Conservation (phyloP, 108 stramenopile species). For the Fragilaria crotonensis region DNA sequence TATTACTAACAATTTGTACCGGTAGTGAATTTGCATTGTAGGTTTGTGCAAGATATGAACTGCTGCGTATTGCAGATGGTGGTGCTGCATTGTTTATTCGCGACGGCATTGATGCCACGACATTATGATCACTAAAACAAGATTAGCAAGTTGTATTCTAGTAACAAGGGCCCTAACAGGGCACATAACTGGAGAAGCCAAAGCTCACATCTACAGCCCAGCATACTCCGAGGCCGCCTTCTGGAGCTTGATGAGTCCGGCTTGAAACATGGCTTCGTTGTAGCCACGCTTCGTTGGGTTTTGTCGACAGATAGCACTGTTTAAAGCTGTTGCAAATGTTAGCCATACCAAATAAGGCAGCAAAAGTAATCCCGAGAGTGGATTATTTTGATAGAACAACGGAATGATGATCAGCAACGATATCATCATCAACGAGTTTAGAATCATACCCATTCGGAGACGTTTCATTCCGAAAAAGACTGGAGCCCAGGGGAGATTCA, state of each 20-base stretch:
- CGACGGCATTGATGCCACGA: too few relatives aligned
- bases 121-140: too few relatives aligned
- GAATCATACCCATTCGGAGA: constrained; percentile 29
- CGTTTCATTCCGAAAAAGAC: constrained; percentile 48
- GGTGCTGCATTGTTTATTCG: too few relatives aligned
- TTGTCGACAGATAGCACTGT: constrained; percentile 35
- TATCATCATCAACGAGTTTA: constrained; percentile 32
- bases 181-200: too few relatives aligned
- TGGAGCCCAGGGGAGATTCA: constrained; percentile 63
- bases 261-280: constrained; percentile 53
- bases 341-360: constrained; percentile 58
- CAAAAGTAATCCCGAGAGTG: constrained; percentile 30
- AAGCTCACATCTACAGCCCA: too few relatives aligned
- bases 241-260: constrained; percentile 33
- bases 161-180: too few relatives aligned
- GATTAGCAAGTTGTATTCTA: too few relatives aligned
- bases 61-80: too few relatives aligned
- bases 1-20: too few relatives aligned
- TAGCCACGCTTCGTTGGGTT: constrained; percentile 46
- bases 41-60: too few relatives aligned
- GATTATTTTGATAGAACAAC: constrained; percentile 24
- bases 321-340: constrained; percentile 49
- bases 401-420: constrained; percentile 31
- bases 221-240: constrained; percentile 30
- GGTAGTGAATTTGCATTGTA: too few relatives aligned